Evolutionary conservation across 2,329 filamentous ascomycete species (phyloP).

Genomic region (Chaetomiaceae sp.): DNA sequence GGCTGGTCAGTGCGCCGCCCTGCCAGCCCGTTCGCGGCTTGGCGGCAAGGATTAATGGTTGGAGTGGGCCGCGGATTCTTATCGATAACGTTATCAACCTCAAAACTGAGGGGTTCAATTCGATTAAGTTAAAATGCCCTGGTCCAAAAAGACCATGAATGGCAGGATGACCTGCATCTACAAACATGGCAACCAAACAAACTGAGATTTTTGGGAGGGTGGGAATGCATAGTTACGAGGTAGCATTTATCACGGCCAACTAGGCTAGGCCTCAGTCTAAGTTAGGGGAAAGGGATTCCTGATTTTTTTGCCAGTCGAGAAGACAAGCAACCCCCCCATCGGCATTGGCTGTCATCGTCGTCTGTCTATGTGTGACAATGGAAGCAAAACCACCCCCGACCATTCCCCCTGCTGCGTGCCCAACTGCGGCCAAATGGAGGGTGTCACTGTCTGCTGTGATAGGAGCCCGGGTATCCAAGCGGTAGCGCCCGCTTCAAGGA

Average conservation of each 20-base stretch:
- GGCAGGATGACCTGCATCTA: too few relatives aligned
- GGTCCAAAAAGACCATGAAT: too few relatives aligned
- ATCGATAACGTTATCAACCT: slow-evolving; percentile 11
- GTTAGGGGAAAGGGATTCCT: too few relatives aligned
- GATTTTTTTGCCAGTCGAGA: not conserved
- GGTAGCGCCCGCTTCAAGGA: not conserved
- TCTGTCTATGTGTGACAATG: not conserved
- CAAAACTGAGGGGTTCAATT: not conserved
- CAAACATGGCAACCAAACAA: too few relatives aligned
- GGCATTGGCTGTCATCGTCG: not conserved
- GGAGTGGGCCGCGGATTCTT: not conserved
- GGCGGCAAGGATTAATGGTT: not conserved
- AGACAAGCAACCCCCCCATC: not conserved
- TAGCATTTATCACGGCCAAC: too few relatives aligned
- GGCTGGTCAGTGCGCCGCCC: slow-evolving; percentile 18
- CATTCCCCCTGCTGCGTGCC: not conserved
- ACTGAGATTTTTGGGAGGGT: too few relatives aligned
- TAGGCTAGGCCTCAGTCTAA: too few relatives aligned
- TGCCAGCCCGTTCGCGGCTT: slow-evolving; percentile 1
- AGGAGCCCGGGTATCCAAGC: not conserved
- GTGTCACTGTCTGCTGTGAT: not conserved
- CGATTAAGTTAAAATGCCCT: too few relatives aligned
- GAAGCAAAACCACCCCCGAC: not conserved
- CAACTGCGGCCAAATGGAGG: not conserved
- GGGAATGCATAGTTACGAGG: too few relatives aligned